Evolutionary conservation across 805 yeast genomes (phyloP), one percentile per base, ranked within the genome.

Genomic region (Myxozyma lipomycoides): DNA sequence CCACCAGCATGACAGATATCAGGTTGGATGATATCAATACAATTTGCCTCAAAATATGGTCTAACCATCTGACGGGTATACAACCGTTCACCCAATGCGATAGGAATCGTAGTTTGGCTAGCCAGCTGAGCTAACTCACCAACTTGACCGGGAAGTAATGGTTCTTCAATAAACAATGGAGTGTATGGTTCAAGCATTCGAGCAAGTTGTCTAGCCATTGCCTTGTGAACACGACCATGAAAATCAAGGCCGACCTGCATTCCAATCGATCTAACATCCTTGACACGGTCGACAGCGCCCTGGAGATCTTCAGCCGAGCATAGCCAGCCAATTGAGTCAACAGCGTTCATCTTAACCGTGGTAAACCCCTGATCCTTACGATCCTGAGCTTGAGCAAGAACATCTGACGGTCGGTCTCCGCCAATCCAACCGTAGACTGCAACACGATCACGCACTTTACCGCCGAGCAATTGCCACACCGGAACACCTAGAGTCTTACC

Each of bases 391-490:
- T 59, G 63, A 22, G 37, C 44, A 21, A 43, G 54, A 22, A 65
- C 68, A 46, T 63, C 61, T 23, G 60, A 40, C 2, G 65, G 65
- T 7, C 61, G 56, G 55, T 62, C 65, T 18, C 68, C 68, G 9
- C 68, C 68, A 49, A 65, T 65, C 68, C 68, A 65, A 17, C 65
- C 65, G 43, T 65, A 65, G 18, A 65, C 68, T 10, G 48, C 48
- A 22, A 65, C 58, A 26, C 55, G 47, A 22, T 65, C 64, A 38
- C 68, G 59, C 6, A 65, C 66, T 43, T 55, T 61, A 19, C 68
- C 68, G 26, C 68, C 68, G 5, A 65, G 53, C 25, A 65, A 56
- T 45, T 64, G 62, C 43, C 49, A 65, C 23, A 65, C 59, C 1
- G 68, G 68, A 3, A 65, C 66, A 17, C 64, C 64, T n/a, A 65